Base-by-base conservation (phyloP, 192 early-diverging fungal genomes). In the Backusella parvicylindrica region DNA sequence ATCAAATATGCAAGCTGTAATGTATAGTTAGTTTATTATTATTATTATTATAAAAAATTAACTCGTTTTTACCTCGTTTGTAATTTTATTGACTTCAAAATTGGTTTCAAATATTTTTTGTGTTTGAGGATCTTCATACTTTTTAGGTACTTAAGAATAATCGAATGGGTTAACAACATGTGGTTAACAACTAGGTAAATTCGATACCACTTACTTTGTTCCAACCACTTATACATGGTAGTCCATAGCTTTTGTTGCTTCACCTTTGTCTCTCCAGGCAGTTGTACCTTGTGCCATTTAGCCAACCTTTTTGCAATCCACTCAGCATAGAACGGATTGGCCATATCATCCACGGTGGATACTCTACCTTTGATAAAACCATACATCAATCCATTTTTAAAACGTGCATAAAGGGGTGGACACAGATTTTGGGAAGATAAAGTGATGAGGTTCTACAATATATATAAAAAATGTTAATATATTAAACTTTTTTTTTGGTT, bases 331-430 rank as follows among this genome's bases (percentile, higher is more conserved):
- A 89, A 82, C 6, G 85, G 82, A 75, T 91, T 86, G 26, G 90
- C 76, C 94, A 98, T 93, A 53, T 95, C 91, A 2, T 88, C 81
- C 35, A 91, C 89, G 69, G 84, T 83, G 71, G 91, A 89, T 2
- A 92, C 90, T n/a, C 83, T 82, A 7, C 96, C 95, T 16, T 87
- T 84, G 28, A 96, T 88, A 70, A 83, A 98, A 11, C 97, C 97
- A 79, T 98, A 97, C 23, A 96, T 90, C 4, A 98, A 76, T 6
- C 97, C 97, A 81, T 97, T 97, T 16, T 86, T 78, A 80, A 98
- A 97, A 16, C 91, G 88, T 23, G 91, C 95, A 80, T 95, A 92
- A 0, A 97, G 78, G 18, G 90, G 89, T 26, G 95, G 95, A 53
- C 89, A 87, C 77, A 96, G 79, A 40, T 89, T 89, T 40, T 87